phyloP scores from a whole-genome alignment of 352 stramenopile genomes.

The Pythium periplocum region DNA sequence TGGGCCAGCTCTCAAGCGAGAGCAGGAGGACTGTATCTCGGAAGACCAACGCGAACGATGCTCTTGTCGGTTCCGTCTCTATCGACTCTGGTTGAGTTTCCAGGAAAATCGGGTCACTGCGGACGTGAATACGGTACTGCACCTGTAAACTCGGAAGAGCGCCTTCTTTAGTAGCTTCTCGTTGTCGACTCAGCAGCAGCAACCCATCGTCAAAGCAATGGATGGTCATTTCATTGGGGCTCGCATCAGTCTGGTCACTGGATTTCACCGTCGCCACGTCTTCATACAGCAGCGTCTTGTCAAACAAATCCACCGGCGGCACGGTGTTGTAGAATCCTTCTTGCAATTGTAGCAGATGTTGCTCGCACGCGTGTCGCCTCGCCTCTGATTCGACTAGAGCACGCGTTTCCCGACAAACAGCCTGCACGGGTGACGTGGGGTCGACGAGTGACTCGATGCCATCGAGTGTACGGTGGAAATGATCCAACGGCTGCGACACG shows the following conservation, averaged over 20 bases:
- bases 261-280: neutral
- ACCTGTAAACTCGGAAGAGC: neutral
- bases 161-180: neutral
- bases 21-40: slow-evolving; percentile 2
- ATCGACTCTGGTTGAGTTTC: neutral
- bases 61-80: neutral
- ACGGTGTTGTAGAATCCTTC: neutral
- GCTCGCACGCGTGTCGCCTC: neutral
- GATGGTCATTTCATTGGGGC: neutral
- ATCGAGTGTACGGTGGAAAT: neutral
- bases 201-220: neutral
- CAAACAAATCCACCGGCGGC: neutral
- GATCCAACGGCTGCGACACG: slow-evolving; percentile 1
- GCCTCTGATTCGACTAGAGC: neutral
- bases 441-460: neutral
- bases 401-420: neutral
- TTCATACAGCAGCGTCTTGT: neutral
- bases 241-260: neutral
- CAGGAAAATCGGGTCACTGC: neutral
- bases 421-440: no score
- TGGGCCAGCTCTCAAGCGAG: neutral
- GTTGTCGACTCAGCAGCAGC: neutral
- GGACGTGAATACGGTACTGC: neutral
- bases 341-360: neutral
- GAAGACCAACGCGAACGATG: neutral